phyloP scores from a whole-genome alignment of 2,329 filamentous ascomycete genomes.

The Rutstroemia sp. region DNA sequence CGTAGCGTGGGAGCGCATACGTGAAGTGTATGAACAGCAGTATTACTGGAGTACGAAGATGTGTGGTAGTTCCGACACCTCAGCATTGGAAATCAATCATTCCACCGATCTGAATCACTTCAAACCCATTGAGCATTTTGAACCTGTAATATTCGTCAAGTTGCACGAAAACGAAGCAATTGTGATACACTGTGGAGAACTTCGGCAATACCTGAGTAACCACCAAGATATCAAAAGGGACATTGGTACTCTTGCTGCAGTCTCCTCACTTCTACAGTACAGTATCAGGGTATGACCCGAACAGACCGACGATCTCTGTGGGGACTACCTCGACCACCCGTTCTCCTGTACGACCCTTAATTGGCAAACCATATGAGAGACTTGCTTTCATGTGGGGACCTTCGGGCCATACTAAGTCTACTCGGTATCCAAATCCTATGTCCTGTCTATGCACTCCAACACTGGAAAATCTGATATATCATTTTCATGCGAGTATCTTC shows the following conservation, averaged over 20 bases:
- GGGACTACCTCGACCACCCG: background rate
- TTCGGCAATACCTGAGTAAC: too few species aligned
- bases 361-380: background rate
- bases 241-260: too few species aligned
- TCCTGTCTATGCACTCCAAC: background rate
- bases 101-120: too few species aligned
- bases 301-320: background rate
- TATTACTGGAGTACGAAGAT: conserved; percentile 4
- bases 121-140: too few species aligned
- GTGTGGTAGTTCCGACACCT: background rate
- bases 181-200: background rate
- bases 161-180: background rate
- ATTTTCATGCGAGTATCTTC: background rate
- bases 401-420: background rate
- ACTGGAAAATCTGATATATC: background rate
- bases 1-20: background rate
- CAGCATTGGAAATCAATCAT: background rate
- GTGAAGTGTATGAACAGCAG: conserved; percentile 3
- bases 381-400: too few species aligned
- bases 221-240: too few species aligned
- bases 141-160: background rate
- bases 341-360: background rate
- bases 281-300: background rate
- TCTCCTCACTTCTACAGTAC: too few species aligned
- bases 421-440: background rate